These are phyloP conservation scores for Ceratocystis cubensis DNA, from an alignment of 2,329 filamentous ascomycete species.

Conservation along the genomic window DNA sequence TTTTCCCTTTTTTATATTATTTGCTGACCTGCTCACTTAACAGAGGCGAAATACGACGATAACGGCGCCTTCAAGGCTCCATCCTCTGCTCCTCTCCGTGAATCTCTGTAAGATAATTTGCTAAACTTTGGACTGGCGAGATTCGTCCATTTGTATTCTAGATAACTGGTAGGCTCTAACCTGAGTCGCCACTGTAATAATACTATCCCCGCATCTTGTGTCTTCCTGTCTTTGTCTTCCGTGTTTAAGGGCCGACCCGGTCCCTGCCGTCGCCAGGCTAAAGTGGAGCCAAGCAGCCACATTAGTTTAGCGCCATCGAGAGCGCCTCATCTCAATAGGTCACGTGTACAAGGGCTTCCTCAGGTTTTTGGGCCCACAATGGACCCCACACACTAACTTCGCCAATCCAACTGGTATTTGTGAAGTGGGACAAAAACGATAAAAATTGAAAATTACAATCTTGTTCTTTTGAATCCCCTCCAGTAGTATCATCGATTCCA, in stretches of 20 bases:
- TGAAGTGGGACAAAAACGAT: constrained; percentile 10
- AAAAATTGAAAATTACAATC: constrained; percentile 1
- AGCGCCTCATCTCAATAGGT: not conserved
- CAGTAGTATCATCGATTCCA: constrained; percentile 18
- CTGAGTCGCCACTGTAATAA: not conserved
- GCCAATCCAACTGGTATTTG: not conserved
- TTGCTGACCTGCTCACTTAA: constrained; percentile 28
- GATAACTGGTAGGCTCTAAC: not conserved
- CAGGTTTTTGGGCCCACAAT: not conserved
- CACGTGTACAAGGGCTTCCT: constrained; percentile 19
- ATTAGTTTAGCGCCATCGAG: not conserved
- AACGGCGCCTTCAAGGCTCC: constrained; percentile 35
- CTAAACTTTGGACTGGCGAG: not conserved
- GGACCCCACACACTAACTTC: constrained; percentile 14
- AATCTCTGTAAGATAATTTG: constrained; percentile 6
- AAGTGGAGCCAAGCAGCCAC: not conserved
- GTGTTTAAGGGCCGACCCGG: not conserved
- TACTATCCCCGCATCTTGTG: not conserved
- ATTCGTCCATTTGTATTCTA: not conserved
- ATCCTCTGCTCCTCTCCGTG: constrained; percentile 16
- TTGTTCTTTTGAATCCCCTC: constrained; percentile 12
- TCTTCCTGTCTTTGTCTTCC: not conserved
- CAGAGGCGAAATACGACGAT: constrained; percentile 37
- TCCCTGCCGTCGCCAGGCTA: not conserved
- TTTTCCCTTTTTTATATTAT: not conserved